Evolutionary conservation across 306 rosid genomes (phyloP), one percentile per base, ranked within the genome.

Genomic region (Luffa acutangula): DNA sequence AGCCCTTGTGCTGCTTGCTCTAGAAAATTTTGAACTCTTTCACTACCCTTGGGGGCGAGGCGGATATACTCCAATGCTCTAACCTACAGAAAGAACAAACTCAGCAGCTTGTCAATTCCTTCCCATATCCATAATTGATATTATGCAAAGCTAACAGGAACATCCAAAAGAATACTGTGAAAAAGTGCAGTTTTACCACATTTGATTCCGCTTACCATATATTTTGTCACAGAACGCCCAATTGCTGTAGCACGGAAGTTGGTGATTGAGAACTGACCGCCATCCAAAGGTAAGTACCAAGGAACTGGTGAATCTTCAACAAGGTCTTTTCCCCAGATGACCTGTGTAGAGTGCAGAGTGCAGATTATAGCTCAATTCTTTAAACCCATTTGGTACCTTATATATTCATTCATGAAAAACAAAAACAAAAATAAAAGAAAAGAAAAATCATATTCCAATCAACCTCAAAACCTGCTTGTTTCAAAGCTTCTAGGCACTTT

Each of bases 401-500:
- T 57, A 3, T 11, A 66, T 9, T 8, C 48, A 80, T 53, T 79
- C 58, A 82, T 45, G 73, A 41, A 17, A 82, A 76, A 9, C 31
- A 17, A 7, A 56, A 7, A n/a, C 33, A 20, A 57, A 17, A 53
- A 53, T 3, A 54, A 17, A 53, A 17, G 0, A 6, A 11, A 78
- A 31, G 11, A 64, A 69, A 51, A 62, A 7, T 76, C 51, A 15
- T 56, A 49, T 31, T 25, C 37, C 13, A 60, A 76, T 88, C 79
- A 76, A 95, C 98, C 98, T 95, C 96, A 88, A 95, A 95, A 76
- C 97, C 93, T 12, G 98, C 97, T 91, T 89, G 92, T 82, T 88
- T 89, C 58, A 95, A 84, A 84, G 98, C 97, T 86, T 89, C 95
- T 64, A 92, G 83, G 85, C 98, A 95, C 84, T 92, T 87, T 56